Evolutionary conservation across 805 yeast genomes (phyloP).

Genomic region (Myxozyma neotropica): DNA sequence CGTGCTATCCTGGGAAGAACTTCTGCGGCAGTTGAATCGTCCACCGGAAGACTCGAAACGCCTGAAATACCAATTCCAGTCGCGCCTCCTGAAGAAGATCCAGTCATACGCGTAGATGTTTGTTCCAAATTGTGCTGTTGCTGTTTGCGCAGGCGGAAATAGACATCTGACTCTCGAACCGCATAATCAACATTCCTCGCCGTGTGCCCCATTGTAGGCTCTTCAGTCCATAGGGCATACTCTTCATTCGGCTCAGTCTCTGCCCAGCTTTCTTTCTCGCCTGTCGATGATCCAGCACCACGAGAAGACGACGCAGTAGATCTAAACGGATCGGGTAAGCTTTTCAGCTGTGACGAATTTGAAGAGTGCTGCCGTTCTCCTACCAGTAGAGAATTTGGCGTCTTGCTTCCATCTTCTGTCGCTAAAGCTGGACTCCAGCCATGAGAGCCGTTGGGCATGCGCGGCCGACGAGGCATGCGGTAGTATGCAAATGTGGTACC

Average conservation of each 20-base stretch:
- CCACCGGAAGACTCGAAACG: not conserved
- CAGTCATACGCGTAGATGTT: not conserved
- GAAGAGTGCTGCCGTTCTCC: conserved; percentile 1
- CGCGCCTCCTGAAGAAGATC: not conserved
- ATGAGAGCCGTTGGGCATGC: not conserved
- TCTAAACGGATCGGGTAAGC: not conserved
- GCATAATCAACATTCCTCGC: conserved; percentile 51
- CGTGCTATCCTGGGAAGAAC: not conserved
- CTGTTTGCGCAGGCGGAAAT: conserved; percentile 35
- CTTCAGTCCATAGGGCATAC: conserved; percentile 12
- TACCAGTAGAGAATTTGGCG: not conserved
- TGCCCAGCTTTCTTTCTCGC: conserved; percentile 1
- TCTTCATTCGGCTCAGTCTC: conserved; percentile 10
- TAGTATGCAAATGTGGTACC: conserved; percentile 22
- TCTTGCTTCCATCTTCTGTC: not conserved
- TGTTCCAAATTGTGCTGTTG: not conserved
- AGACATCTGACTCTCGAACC: conserved; percentile 61
- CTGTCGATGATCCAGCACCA: not conserved
- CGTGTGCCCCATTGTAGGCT: not conserved
- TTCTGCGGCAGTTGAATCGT: not conserved
- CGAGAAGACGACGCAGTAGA: conserved; percentile 6
- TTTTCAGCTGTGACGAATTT: not conserved
- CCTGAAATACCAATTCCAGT: not conserved
- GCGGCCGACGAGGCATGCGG: conserved; percentile 29
- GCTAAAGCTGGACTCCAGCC: not conserved